phyloP scores from a whole-genome alignment of 2,329 filamentous ascomycete genomes.

The Aureobasidium vineae region DNA sequence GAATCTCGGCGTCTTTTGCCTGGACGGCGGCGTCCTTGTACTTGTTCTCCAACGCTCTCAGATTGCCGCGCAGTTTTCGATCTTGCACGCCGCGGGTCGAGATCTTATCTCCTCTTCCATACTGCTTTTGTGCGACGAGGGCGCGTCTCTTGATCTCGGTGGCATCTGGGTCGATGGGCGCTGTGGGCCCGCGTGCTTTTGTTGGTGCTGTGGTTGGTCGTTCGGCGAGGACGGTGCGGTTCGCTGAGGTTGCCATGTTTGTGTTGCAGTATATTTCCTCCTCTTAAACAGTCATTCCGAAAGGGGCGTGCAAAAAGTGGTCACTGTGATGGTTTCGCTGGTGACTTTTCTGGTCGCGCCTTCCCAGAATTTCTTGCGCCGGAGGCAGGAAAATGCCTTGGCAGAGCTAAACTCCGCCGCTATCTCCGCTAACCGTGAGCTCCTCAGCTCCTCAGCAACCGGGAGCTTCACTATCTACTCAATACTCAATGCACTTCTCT shows the following conservation, averaged over 20 bases:
- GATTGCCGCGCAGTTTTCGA: slow-evolving; percentile 81
- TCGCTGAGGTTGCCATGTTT: slow-evolving; percentile 12
- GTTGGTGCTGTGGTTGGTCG: slow-evolving; percentile 12
- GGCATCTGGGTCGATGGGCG: slow-evolving; percentile 37
- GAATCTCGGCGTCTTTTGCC: slow-evolving; percentile 92
- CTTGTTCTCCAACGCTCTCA: slow-evolving; percentile 76
- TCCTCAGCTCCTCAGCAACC: background rate
- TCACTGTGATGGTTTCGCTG: background rate
- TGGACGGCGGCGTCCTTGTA: slow-evolving; percentile 77
- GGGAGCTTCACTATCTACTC: background rate
- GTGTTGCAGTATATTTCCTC: background rate
- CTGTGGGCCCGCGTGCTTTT: slow-evolving; percentile 31
- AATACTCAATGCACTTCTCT: background rate
- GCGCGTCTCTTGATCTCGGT: slow-evolving; percentile 37
- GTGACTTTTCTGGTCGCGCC: slow-evolving; percentile 9
- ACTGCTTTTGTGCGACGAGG: slow-evolving; percentile 58
- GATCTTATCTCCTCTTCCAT: slow-evolving; percentile 80
- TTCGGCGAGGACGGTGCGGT: slow-evolving; percentile 12
- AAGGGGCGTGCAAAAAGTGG: background rate
- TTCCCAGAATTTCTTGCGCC: slow-evolving; percentile 21
- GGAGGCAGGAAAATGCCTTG: slow-evolving; percentile 1
- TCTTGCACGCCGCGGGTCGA: slow-evolving; percentile 73
- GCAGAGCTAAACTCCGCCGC: background rate
- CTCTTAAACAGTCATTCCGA: slow-evolving; percentile 8
- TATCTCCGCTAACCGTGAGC: background rate